A percentile compares a stretch with the other conserved stretches of the same genome.
phyloP scores from a whole-genome alignment of 768 basidiomycete genomes.

The Auriscalpium microsporum region DNA sequence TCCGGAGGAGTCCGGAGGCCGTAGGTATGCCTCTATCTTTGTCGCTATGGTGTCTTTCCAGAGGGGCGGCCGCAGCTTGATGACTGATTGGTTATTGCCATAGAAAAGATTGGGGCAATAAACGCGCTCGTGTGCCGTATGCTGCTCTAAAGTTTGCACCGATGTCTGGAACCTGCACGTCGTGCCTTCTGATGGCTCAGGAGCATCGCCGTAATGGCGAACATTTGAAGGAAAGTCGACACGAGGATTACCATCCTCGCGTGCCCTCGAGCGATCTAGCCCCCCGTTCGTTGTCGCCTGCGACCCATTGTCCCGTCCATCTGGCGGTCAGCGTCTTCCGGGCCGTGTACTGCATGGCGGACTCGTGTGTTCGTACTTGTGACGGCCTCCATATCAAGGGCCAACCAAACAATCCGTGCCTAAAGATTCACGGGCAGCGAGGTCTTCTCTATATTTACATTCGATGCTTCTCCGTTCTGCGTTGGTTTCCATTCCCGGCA shows the following conservation, averaged over 20 bases:
- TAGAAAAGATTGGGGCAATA: not conserved
- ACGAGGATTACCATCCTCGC: not conserved
- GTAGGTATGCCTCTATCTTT: not conserved
- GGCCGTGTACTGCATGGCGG: too few relatives aligned
- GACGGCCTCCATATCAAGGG: conserved; percentile 1
- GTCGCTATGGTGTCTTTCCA: not conserved
- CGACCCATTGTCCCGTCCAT: not conserved
- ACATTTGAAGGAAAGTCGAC: conserved; percentile 7
- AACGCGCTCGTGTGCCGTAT: not conserved
- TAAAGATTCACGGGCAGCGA: conserved; percentile 9
- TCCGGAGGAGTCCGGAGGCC: too few relatives aligned
- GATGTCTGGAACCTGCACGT: not conserved
- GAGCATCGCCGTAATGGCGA: conserved; percentile 5
- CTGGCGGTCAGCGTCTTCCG: not conserved
- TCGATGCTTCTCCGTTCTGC: conserved; percentile 1
- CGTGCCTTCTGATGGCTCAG: conserved; percentile 1
- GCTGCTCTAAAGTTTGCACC: not conserved
- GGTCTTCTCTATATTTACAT: conserved; percentile 8
- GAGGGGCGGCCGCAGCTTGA: not conserved
- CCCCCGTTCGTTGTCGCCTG: not conserved
- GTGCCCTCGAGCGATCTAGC: conserved; percentile 9
- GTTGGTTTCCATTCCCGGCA: conserved; percentile 9
- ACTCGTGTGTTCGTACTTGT: not conserved
- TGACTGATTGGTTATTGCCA: not conserved
- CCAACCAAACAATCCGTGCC: conserved; percentile 14